Evolutionary conservation across 352 stramenopile genomes (phyloP), one percentile per base, ranked within the genome.

Genomic region (Phytophthora macrochlamydospora): DNA sequence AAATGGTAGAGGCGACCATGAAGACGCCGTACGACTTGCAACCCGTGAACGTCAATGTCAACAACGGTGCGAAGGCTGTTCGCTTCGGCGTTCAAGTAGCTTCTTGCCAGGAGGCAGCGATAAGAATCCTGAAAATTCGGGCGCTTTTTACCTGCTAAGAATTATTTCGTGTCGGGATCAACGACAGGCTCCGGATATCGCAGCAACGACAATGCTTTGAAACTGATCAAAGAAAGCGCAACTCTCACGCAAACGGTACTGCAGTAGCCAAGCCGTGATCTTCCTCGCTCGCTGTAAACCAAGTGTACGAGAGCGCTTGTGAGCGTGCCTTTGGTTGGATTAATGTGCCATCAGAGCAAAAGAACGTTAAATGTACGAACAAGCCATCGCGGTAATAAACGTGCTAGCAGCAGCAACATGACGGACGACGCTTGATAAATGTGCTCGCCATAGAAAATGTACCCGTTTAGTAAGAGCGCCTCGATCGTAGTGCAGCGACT

Each of bases 401-500:
- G 35, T 11, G 35, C 35, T 40, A 40, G 6, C 9, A 40, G 35
- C 35, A 40, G 9, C 35, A 40, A 40, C 35, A 40, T 6, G 6
- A 40, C 35, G 6, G 35, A 40, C 9, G 35, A 40, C 6, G 35
- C 9, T 40, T 40, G 6, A 40, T 40, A 40, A 11, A 40, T 1
- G 35, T 40, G 35, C 35, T 40, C 0, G 35, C 35, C 35, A 40
- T 40, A 40, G 9, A 11, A 40, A 11, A 40, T 6, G 9, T 40
- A 40, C 9, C 35, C 35, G 6, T 6, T 40, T 11, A 40, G 35
- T 46, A 58, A 37, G 14, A 58, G 8, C 7, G 45, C 32, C 37
- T 56, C 56, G 7, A 53, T 35, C 7, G n/a, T 58, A 5, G 35
- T 42, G 51, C 51, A 48, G 3, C 35, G 51, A 9, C 49, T 46